These are phyloP conservation scores for Eucalyptus sp. DNA, from an alignment of 345 rosid genomes.

Conservation along the genomic window DNA sequence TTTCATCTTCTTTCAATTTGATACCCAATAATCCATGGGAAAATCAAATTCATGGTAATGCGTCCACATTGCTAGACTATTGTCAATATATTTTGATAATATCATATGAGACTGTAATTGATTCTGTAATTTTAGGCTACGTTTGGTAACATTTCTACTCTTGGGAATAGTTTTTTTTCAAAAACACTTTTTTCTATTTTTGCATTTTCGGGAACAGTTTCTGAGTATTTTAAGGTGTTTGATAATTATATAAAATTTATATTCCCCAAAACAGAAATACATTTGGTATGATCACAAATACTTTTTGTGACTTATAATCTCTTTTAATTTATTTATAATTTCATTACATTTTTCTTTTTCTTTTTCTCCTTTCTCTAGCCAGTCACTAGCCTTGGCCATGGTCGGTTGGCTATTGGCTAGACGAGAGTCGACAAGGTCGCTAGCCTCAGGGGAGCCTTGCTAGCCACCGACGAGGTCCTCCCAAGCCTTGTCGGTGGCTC, in stretches of 20 bases:
- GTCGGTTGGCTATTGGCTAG: rapidly evolving
- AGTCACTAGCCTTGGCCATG: rapidly evolving
- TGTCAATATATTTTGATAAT: neutral
- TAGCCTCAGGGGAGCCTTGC: rapidly evolving
- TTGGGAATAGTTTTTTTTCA: rapidly evolving
- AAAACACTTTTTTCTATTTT: no score
- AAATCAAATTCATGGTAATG: neutral
- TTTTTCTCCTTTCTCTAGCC: no score
- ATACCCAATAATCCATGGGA: neutral
- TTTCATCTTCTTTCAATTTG: neutral
- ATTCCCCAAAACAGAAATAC: rapidly evolving
- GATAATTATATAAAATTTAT: no score
- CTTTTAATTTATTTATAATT: no score
- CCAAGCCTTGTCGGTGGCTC: rapidly evolving
- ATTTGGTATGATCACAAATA: rapidly evolving
- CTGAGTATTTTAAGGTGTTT: no score
- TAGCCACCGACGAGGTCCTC: rapidly evolving
- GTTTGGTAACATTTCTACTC: rapidly evolving
- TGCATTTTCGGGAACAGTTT: rapidly evolving
- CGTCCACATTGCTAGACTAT: neutral
- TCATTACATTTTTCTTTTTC: no score
- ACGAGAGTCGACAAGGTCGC: rapidly evolving
- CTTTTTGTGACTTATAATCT: no score
- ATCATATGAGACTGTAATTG: neutral
- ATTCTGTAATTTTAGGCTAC: neutral